These are phyloP conservation scores for Adansonia gregorii DNA, from an alignment of 441 rosid genomes.

Conservation along the genomic window DNA sequence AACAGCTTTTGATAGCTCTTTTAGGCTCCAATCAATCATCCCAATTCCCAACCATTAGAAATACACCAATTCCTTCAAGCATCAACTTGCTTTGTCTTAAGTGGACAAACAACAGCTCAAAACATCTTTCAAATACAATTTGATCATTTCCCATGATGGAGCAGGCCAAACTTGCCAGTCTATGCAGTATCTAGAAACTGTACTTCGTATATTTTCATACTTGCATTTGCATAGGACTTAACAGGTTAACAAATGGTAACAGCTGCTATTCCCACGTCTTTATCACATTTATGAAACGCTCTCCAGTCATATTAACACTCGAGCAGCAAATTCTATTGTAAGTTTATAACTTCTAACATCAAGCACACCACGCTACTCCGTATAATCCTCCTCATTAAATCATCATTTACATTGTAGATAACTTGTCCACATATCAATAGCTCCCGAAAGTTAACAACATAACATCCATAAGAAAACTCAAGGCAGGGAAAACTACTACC, in stretches of 20 bases:
- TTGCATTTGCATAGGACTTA: background rate
- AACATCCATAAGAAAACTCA: background rate
- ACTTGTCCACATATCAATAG: background rate
- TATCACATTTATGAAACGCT: background rate
- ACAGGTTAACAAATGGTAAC: background rate
- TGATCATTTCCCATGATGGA: background rate
- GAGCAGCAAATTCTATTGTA: background rate
- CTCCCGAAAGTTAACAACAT: background rate
- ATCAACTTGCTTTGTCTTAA: background rate
- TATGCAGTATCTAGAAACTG: background rate
- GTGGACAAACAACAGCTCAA: background rate
- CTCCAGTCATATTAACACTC: background rate
- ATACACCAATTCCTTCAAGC: background rate
- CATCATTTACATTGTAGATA: background rate
- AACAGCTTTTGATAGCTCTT: background rate
- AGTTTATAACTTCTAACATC: background rate
- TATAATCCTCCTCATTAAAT: background rate
- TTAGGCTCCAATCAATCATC: background rate
- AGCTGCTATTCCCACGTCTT: background rate
- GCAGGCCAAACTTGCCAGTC: background rate
- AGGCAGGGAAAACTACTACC: background rate
- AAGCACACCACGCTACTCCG: background rate
- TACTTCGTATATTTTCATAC: background rate
- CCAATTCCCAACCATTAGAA: background rate
- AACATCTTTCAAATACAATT: slow-evolving; percentile 10